Evolutionary conservation across 1,139 yeast genomes (phyloP).

Genomic region (Blastobotrys arbuscula): DNA sequence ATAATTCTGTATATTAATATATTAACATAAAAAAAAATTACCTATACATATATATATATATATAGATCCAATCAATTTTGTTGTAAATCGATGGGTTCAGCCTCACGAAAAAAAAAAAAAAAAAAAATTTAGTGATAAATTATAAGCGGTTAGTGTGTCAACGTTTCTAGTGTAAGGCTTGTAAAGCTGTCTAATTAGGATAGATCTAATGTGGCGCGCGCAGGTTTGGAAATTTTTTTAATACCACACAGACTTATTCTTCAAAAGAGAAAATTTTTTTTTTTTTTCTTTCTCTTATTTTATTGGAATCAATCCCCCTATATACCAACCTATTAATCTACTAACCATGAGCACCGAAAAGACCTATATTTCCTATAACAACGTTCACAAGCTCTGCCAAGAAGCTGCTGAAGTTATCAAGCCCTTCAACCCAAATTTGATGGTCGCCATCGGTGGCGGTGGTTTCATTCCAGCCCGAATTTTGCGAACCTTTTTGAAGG

Average conservation of each 20-base stretch:
- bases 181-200: not conserved
- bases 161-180: not conserved
- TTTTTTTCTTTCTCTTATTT: slow-evolving; percentile 11
- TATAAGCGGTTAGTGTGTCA: not conserved
- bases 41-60: no score
- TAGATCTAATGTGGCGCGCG: not conserved
- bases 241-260: not conserved
- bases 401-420: slow-evolving; percentile 69
- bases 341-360: slow-evolving; percentile 36
- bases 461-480: slow-evolving; percentile 97
- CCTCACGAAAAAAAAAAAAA: not conserved
- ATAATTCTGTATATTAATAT: no score
- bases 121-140: not conserved
- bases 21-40: no score
- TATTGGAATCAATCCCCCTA: slow-evolving; percentile 10
- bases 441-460: slow-evolving; percentile 89
- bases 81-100: not conserved
- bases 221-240: not conserved
- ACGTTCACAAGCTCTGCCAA: slow-evolving; percentile 90
- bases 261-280: slow-evolving; percentile 8
- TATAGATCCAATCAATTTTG: no score
- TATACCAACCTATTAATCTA: slow-evolving; percentile 1
- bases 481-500: slow-evolving; percentile 82
- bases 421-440: slow-evolving; percentile 72
- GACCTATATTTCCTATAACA: slow-evolving; percentile 84